Percentiles rank a stretch among this genome's conserved stretches.
These are phyloP conservation scores for Phytopythium kandeliae DNA, from an alignment of 352 stramenopile species.

Conservation along the genomic window DNA sequence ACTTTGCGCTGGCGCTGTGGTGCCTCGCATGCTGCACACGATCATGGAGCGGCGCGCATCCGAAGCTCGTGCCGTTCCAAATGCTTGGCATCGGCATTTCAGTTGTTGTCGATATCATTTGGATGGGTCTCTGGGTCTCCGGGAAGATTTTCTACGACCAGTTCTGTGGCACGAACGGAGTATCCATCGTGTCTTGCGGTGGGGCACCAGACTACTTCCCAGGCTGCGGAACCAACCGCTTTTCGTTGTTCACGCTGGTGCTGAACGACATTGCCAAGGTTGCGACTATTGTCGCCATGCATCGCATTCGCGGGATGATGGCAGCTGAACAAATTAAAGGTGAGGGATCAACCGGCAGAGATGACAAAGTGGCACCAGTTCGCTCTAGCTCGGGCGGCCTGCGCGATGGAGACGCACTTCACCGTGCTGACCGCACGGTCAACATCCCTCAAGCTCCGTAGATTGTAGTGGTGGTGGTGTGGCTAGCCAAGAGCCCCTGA, in stretches of 20 bases:
- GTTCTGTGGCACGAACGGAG: constrained; percentile 47
- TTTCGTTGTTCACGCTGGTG: constrained; percentile 55
- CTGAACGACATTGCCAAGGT: constrained; percentile 54
- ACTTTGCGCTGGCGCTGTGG: constrained; percentile 73
- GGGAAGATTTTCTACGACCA: constrained; percentile 72
- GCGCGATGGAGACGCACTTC: not conserved
- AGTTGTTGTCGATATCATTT: constrained; percentile 64
- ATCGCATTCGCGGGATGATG: constrained; percentile 19
- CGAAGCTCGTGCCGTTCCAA: constrained; percentile 42
- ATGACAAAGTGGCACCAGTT: not conserved
- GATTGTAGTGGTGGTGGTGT: no score
- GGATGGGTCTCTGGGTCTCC: constrained; percentile 72
- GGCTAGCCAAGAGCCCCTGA: no score
- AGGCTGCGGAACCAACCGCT: constrained; percentile 68
- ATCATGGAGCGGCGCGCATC: constrained; percentile 40
- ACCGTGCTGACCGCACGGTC: not conserved
- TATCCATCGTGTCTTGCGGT: constrained; percentile 65
- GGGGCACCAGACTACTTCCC: constrained; percentile 53
- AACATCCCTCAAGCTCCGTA: not conserved
- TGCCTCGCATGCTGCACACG: constrained; percentile 49
- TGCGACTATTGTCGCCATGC: constrained; percentile 29
- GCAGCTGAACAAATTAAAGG: not conserved
- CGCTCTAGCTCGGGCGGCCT: no score
- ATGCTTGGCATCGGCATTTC: constrained; percentile 45
- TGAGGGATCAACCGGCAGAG: not conserved